Evolutionary conservation across 805 yeast genomes (phyloP).

Genomic region (Saccharomycopsis sp.): DNA sequence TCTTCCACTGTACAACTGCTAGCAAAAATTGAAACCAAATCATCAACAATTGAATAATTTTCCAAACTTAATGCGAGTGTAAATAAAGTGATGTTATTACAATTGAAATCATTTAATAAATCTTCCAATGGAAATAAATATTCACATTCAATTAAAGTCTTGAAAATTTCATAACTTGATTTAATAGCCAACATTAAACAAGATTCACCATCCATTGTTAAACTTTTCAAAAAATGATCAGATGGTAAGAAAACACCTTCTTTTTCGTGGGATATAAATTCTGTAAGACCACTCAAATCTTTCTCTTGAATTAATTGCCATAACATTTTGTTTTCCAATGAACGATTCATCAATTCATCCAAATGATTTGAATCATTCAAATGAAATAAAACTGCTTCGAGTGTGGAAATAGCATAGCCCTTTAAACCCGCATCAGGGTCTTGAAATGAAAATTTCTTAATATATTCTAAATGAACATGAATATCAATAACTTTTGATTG

Average conservation of each 20-base stretch:
- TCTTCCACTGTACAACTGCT: conserved; percentile 40
- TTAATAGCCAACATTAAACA: conserved; percentile 56
- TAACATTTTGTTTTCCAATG: conserved; percentile 43
- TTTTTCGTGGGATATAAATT: neutral
- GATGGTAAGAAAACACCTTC: conserved; percentile 22
- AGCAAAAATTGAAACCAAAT: conserved; percentile 39
- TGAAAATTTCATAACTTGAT: conserved; percentile 39
- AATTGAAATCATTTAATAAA: conserved; percentile 54
- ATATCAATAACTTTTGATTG: conserved; percentile 53
- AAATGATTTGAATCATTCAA: conserved; percentile 36
- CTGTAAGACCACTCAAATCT: conserved; percentile 23
- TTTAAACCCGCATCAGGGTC: conserved; percentile 41
- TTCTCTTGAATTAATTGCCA: conserved; percentile 44
- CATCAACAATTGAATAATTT: conserved; percentile 38
- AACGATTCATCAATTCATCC: conserved; percentile 33
- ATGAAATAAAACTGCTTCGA: conserved; percentile 74
- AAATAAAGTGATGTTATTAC: conserved; percentile 49
- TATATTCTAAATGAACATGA: conserved; percentile 58
- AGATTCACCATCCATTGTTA: conserved; percentile 62
- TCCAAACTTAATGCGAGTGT: conserved; percentile 53
- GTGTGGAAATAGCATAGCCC: conserved; percentile 75
- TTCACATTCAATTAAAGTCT: conserved; percentile 36
- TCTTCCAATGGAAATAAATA: conserved; percentile 57
- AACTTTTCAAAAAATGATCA: conserved; percentile 31
- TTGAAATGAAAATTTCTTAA: conserved; percentile 52